These are phyloP conservation scores for Cercospora sp. DNA, from an alignment of 2,329 filamentous ascomycete genomes.

Conservation along the genomic window DNA sequence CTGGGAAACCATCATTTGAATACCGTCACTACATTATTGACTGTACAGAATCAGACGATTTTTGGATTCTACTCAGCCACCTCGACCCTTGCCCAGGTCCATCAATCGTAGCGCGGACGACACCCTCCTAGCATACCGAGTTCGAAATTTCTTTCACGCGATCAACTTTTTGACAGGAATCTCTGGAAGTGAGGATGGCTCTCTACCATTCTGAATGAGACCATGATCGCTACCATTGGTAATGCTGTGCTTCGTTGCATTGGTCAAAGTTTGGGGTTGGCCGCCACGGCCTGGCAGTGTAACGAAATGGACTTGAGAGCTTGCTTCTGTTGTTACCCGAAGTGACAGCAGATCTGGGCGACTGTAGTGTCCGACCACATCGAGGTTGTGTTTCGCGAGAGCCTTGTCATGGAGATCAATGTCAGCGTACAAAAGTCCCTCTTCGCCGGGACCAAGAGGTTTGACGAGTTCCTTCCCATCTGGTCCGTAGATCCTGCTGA, in stretches of 20 bases:
- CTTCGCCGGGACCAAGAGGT: constrained; percentile 13
- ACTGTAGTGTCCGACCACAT: constrained; percentile 19
- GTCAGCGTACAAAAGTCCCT: constrained; percentile 13
- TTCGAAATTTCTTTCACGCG: background rate
- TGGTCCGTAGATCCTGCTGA: constrained; percentile 15
- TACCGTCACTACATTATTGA: background rate
- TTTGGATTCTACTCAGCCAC: background rate
- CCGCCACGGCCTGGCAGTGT: background rate
- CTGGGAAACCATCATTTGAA: background rate
- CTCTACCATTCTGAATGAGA: background rate
- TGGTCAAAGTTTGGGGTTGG: background rate
- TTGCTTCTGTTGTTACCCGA: constrained; percentile 7
- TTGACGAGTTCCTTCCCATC: constrained; percentile 7
- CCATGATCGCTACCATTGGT: background rate
- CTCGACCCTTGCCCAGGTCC: background rate
- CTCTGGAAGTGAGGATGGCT: background rate
- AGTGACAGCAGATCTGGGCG: constrained; percentile 15
- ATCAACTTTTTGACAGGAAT: background rate
- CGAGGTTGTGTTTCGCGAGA: constrained; percentile 16
- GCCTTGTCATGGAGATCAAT: constrained; percentile 15
- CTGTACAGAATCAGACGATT: background rate
- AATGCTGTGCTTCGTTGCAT: background rate
- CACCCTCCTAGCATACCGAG: background rate
- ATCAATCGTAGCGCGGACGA: background rate
- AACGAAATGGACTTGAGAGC: constrained; percentile 12